Evolutionary conservation across 371 early-diverging fungal species (phyloP), one percentile per base, ranked within the genome.

Genomic region (Rhizomucor pusillus): DNA sequence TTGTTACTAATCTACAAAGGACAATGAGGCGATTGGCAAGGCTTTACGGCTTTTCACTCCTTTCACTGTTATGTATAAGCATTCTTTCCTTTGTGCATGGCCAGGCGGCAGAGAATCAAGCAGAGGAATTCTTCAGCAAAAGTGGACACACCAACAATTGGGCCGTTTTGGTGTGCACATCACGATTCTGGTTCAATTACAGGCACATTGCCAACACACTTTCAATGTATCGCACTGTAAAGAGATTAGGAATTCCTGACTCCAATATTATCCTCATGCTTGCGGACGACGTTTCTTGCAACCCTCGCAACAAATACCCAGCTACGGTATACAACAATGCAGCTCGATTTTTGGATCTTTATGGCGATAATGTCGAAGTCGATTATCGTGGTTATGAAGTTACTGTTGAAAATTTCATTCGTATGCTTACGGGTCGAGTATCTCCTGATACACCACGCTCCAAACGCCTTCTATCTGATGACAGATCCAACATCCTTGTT

Each of bases 381-480:
- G 98, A 98, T 65, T 98, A 97, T 68, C 81, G 97, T 40, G 98
- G 98, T 10, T 96, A 97, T 69, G 97, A 98, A 59, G 98, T 98
- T 11, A 98, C 95, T 0, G 97, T 95, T 1, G 97, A 97, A 71
- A 95, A 90, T 69, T 95, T 98, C 74, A 93, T 98, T 56, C 83
- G 97, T 1, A 70, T 98, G 52, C 73, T 98, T 47, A 97, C 97
- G 10, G 92, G 91, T 89, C 86, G 91, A 34, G 89, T 90, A 2
- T 67, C 84, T 2, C 81, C 84, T 24, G 84, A 90, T 35, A 90
- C 90, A 5, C 90, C 91, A 29, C 81, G 94, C 23, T 93, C 93
- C 35, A 98, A 98, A 66, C 85, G 96, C 18, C 74, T 98, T 20
- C 57, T 94, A 59, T 90, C 95, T 0, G 97, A 98, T 66, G 96